Conservation (phyloP, 768 basidiomycete species). For the Chalciporus pseudorubinellus region DNA sequence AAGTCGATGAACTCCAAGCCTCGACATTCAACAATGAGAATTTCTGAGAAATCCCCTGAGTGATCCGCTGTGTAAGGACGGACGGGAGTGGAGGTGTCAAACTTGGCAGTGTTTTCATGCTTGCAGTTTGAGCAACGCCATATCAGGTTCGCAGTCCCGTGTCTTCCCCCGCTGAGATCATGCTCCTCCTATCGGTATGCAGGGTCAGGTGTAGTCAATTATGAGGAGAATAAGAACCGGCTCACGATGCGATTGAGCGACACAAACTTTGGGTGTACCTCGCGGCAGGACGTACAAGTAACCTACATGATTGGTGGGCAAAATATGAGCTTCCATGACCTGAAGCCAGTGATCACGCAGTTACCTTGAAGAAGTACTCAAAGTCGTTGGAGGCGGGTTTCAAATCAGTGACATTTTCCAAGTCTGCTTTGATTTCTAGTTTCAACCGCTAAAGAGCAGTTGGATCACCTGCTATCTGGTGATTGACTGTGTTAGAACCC, state of each 20-base stretch:
- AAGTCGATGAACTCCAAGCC: constrained; percentile 82
- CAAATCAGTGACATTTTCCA: constrained; percentile 75
- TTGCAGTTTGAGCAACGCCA: constrained; percentile 80
- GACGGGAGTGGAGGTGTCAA: constrained; percentile 50
- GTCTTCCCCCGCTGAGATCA: constrained; percentile 65
- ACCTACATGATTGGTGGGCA: constrained; percentile 43
- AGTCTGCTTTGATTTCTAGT: constrained; percentile 73
- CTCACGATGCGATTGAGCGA: constrained; percentile 67
- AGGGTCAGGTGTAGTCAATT: constrained; percentile 1
- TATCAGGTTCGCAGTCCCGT: constrained; percentile 71
- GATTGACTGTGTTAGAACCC: constrained; percentile 25
- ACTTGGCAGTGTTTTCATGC: constrained; percentile 80
- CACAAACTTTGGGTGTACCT: constrained; percentile 69
- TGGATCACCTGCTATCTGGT: neutral
- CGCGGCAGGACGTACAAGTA: constrained; percentile 76
- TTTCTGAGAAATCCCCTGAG: constrained; percentile 55
- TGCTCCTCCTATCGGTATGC: constrained; percentile 54
- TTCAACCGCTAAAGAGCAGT: constrained; percentile 45
- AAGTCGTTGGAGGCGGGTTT: constrained; percentile 65
- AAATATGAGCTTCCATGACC: neutral
- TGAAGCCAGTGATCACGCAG: neutral
- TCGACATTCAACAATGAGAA: constrained; percentile 78
- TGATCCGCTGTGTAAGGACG: constrained; percentile 61
- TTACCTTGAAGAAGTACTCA: constrained; percentile 78
- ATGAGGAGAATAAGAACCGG: neutral